Conservation (phyloP, 805 yeast genomes). For the Kodamaea neixiangensis region DNA sequence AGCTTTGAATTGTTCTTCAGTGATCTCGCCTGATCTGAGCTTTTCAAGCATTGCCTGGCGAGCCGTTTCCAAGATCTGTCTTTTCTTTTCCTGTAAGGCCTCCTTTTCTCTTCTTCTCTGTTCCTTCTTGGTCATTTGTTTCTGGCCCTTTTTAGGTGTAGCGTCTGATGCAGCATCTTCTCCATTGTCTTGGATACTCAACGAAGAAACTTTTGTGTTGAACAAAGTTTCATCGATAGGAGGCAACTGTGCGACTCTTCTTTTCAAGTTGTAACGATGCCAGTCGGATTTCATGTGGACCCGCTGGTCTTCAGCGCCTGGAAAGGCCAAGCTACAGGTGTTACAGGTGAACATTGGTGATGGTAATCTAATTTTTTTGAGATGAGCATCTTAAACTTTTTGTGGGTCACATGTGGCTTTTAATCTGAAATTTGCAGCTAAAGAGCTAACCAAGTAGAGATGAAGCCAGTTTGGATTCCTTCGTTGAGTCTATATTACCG, state of each 20-base stretch:
- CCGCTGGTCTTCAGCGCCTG: constrained; percentile 40
- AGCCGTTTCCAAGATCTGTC: constrained; percentile 49
- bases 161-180: constrained; percentile 17
- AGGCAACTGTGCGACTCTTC: constrained; percentile 42
- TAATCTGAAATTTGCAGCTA: not conserved
- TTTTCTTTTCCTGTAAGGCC: constrained; percentile 49
- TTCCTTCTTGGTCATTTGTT: constrained; percentile 49
- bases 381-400: constrained; percentile 1
- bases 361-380: not conserved
- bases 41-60: constrained; percentile 39
- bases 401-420: not conserved
- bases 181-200: constrained; percentile 14
- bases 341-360: constrained; percentile 35
- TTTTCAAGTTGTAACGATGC: constrained; percentile 47
- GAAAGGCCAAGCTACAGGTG: constrained; percentile 42
- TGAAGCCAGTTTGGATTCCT: too few relatives aligned
- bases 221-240: constrained; percentile 26
- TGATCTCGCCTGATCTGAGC: constrained; percentile 25
- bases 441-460: too few relatives aligned
- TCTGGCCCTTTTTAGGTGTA: constrained; percentile 21
- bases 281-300: constrained; percentile 48
- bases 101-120: constrained; percentile 52
- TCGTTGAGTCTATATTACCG: too few relatives aligned
- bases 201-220: constrained; percentile 23
- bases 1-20: constrained; percentile 17